Evolutionary conservation across 805 yeast genomes (phyloP).

Genomic region (Candida endomychidarum): DNA sequence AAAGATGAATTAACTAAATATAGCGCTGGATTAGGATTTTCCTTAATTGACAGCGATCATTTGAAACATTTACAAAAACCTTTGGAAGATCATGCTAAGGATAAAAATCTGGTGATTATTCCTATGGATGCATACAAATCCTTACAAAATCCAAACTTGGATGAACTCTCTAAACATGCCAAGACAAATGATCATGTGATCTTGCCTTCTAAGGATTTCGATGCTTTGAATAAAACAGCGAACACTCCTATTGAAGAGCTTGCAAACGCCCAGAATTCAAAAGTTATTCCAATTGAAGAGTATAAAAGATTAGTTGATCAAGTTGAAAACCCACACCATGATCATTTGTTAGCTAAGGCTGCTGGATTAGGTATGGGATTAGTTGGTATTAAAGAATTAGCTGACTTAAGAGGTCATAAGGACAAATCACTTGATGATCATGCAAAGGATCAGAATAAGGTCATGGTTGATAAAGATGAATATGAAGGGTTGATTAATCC

Average conservation of each 20-base stretch:
- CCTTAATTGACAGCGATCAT: constrained; percentile 12
- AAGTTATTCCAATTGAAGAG: constrained; percentile 20
- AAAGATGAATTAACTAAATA: constrained; percentile 10
- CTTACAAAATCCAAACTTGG: constrained; percentile 15
- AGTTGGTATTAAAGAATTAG: constrained; percentile 11
- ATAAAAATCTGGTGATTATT: constrained; percentile 11
- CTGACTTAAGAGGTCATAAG: constrained; percentile 10
- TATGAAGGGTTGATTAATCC: constrained; percentile 17
- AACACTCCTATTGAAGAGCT: constrained; percentile 15
- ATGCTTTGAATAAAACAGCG: constrained; percentile 11
- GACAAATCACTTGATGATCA: constrained; percentile 12
- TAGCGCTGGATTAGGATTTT: constrained; percentile 11
- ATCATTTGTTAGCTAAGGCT: constrained; percentile 13
- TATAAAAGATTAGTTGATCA: constrained; percentile 18
- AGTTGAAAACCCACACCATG: constrained; percentile 12
- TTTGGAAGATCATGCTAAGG: constrained; percentile 16
- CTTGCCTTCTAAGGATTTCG: constrained; percentile 19
- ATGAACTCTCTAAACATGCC: constrained; percentile 18
- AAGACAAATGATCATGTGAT: constrained; percentile 11
- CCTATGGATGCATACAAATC: constrained; percentile 9
- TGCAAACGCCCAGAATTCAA: constrained; percentile 8
- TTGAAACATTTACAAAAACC: constrained; percentile 15
- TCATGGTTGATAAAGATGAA: constrained; percentile 18
- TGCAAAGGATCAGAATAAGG: constrained; percentile 14
- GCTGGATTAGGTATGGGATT: constrained; percentile 14